Conservation (phyloP, 192 early-diverging fungal genomes). For the Coemansia sp. region DNA sequence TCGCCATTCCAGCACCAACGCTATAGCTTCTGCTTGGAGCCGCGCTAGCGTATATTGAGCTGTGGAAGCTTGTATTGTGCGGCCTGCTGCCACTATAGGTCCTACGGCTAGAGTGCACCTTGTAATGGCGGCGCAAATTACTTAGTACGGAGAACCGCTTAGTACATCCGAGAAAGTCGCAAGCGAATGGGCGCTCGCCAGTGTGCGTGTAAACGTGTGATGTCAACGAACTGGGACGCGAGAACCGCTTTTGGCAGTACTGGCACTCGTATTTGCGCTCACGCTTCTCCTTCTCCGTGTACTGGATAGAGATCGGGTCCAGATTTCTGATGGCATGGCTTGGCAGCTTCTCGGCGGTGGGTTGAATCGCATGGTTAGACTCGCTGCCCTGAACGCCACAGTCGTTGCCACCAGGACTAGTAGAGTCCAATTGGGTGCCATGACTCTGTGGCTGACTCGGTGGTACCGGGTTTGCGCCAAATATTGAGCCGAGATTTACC, state of each 20-base stretch:
- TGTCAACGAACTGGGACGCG: slow-evolving; percentile 62
- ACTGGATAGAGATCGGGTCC: slow-evolving; percentile 28
- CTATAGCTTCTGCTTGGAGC: neutral
- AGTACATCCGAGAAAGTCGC: slow-evolving; percentile 61
- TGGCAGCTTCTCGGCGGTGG: neutral
- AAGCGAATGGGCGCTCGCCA: slow-evolving; percentile 65
- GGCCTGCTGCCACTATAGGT: neutral
- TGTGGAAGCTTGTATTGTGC: neutral
- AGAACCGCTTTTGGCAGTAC: slow-evolving; percentile 64
- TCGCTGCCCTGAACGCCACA: neutral
- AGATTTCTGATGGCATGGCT: neutral
- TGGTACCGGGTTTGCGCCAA: neutral
- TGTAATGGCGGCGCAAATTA: slow-evolving; percentile 74
- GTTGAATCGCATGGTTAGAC: neutral
- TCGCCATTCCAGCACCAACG: neutral
- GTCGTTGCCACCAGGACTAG: neutral
- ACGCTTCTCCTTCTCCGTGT: slow-evolving; percentile 52
- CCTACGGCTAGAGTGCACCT: slow-evolving; percentile 34
- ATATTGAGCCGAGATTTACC: neutral
- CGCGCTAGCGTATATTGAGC: neutral
- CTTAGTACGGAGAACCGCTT: slow-evolving; percentile 79
- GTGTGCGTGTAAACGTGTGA: slow-evolving; percentile 70
- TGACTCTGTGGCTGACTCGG: neutral
- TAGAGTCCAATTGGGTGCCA: neutral
- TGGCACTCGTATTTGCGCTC: slow-evolving; percentile 62